Base-by-base conservation (phyloP, 2,329 filamentous ascomycete species). In the Colletotrichum sp. region DNA sequence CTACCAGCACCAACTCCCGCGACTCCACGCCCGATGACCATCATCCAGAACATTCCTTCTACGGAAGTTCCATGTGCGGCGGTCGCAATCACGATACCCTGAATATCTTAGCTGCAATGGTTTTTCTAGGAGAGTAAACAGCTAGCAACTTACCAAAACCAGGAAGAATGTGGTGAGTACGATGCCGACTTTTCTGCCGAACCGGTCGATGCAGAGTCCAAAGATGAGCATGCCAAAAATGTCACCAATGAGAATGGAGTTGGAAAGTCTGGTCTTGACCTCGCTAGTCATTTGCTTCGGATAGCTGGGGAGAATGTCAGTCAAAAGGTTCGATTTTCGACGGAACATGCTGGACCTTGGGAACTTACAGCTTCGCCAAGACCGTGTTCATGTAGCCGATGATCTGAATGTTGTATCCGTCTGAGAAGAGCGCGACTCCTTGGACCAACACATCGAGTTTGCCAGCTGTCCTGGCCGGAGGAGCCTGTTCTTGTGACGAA, bases 41-140 rank as follows among this genome's bases (percentile, higher is more conserved):
- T 84, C 84, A 89, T 89, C 87, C 87, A 89, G 65, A 88, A 86
- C 85, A 89, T 88, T 68, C 86, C 86, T 13, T 84, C 69, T 28
- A 84, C 82, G 1, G 86, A 88, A 4, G 81, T 77, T 7, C 87
- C 87, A 72, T 86, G 81, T 0, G 86, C 82, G 6, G 86, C 88
- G 1, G 85, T 86, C 1, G 87, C 85, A 14, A 89, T 77, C 3
- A 88, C 84, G 3, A 86, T 83, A 6, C 87, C 87, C 72, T 75
- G 5, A 3, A 1, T 3, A 2, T n/a, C n/a, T n/a, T n/a, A n/a
- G n/a, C n/a, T n/a, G n/a, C n/a, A n/a, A n/a, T n/a, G n/a, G n/a
- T n/a, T n/a, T n/a, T n/a, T n/a, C n/a, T n/a, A n/a, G n/a, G n/a
- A n/a, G n/a, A 2, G 18, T 7, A 0, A n/a, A 12, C 2, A 24